phyloP scores from a whole-genome alignment of 805 yeast genomes.

The Candida pseudofarinosa region DNA sequence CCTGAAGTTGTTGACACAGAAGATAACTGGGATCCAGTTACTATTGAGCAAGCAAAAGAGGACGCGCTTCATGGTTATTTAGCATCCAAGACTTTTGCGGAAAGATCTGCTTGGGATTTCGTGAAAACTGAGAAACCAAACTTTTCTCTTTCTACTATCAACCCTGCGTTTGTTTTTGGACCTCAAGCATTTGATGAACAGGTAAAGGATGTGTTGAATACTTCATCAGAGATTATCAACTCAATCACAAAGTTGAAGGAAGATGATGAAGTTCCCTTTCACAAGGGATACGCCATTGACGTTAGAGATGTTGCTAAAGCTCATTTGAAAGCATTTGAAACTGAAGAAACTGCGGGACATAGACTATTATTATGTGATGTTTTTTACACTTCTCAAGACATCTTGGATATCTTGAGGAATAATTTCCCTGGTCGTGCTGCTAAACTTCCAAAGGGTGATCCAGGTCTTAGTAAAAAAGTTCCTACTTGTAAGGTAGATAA shows the following conservation, averaged over 20 bases:
- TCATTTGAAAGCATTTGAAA: conserved; percentile 48
- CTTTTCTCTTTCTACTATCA: conserved; percentile 33
- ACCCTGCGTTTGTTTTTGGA: conserved; percentile 21
- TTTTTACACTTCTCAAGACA: conserved; percentile 13
- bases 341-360: conserved; percentile 25
- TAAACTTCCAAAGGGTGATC: conserved; percentile 29
- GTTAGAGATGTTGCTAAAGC: conserved; percentile 64
- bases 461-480: conserved; percentile 27
- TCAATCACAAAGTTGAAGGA: conserved; percentile 15
- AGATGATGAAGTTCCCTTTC: conserved; percentile 5
- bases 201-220: conserved; percentile 28
- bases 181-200: conserved; percentile 18
- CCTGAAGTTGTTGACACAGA: conserved; percentile 4
- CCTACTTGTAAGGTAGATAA: conserved; percentile 29
- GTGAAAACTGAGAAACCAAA: conserved; percentile 33
- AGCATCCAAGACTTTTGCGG: conserved; percentile 54
- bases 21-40: conserved; percentile 10
- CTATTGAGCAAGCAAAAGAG: conserved; percentile 10
- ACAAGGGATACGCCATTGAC: conserved; percentile 33
- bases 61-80: conserved; percentile 17
- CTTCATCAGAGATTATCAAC: conserved; percentile 33
- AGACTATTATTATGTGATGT: conserved; percentile 22
- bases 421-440: conserved; percentile 17
- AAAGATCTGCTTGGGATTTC: conserved; percentile 55
- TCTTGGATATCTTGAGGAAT: conserved; percentile 18